These are phyloP conservation scores for Misopates orontium DNA, from an alignment of 257 asterid species.

Conservation along the genomic window DNA sequence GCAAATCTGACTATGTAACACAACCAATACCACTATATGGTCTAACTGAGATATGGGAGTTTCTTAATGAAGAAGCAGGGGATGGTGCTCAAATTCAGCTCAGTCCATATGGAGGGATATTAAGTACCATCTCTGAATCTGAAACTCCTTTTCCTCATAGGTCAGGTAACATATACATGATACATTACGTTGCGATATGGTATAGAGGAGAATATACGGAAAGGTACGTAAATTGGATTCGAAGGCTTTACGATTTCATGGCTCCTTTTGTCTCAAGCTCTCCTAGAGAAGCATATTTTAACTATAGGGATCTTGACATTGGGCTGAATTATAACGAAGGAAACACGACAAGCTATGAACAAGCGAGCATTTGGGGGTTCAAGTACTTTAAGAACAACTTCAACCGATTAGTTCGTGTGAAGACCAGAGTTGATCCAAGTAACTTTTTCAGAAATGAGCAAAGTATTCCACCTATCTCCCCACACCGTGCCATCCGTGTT, in stretches of 20 bases:
- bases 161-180: slow-evolving; percentile 12
- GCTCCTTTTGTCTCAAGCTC: slow-evolving; percentile 11
- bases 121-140: slow-evolving; percentile 7
- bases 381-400: slow-evolving; percentile 17
- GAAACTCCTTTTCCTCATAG: slow-evolving; percentile 25
- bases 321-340: slow-evolving; percentile 18
- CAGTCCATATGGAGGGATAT: slow-evolving; percentile 19
- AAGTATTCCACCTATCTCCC: slow-evolving; percentile 24
- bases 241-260: slow-evolving; percentile 18
- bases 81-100: not conserved
- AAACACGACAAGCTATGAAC: not conserved
- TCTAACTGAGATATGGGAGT: not conserved
- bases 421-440: slow-evolving; percentile 19
- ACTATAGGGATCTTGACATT: slow-evolving; percentile 24
- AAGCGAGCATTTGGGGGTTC: slow-evolving; percentile 14
- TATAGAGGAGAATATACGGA: not conserved
- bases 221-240: slow-evolving; percentile 1
- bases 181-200: slow-evolving; percentile 5
- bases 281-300: slow-evolving; percentile 22
- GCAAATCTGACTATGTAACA: not conserved
- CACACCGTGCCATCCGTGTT: not conserved
- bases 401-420: slow-evolving; percentile 10
- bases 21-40: not conserved
- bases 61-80: not conserved
- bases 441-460: slow-evolving; percentile 27